Evolutionary conservation across 495 filamentous ascomycete species (phyloP), one percentile per base, ranked within the genome.

Genomic region (Entonaema liquescens): DNA sequence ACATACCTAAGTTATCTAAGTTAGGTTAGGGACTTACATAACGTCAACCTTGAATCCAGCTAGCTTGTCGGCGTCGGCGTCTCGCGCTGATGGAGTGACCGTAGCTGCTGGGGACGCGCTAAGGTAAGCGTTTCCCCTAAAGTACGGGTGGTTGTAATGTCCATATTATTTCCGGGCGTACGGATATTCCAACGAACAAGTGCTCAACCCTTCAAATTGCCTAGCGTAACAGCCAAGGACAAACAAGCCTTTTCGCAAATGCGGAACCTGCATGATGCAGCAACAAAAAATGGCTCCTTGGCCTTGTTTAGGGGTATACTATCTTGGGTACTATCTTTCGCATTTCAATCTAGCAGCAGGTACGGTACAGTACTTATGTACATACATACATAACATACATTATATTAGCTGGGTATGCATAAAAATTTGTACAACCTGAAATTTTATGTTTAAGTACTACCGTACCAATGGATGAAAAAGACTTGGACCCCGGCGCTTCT

Each of bases 191-290:
- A 64, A 65, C 40, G 36, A 55, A 42, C 47, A 7, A 42, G 31
- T 33, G n/a, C 31, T 33, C 31, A 33, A 2, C 53, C 53, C 56
- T 61, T 55, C 49, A 21, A 59, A 44, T 17, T 35, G 13, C 23
- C 55, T 65, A 67, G 59, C 63, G 64, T 72, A n/a, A 29, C 38
- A 67, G 69, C 69, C 69, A 72, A 67, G 69, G 5, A 40, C 58
- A 72, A 72, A 72, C 54, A 72, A 72, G 69, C 69, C 59, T 70
- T 71, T 71, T 67, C 44, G 59, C 53, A 64, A 64, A 72, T 72
- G 69, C 69, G 64, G 58, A 33, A 55, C 54, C 59, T 67, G 69
- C 69, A 72, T 62, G 63, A 57, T 56, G 69, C 59, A 67, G 67
- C 35, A 23, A 42, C 64, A 9, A 47, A 23, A 47, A 47, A 21